These are phyloP conservation scores for Vinca minor DNA, from an alignment of 257 asterid species.

Conservation along the genomic window DNA sequence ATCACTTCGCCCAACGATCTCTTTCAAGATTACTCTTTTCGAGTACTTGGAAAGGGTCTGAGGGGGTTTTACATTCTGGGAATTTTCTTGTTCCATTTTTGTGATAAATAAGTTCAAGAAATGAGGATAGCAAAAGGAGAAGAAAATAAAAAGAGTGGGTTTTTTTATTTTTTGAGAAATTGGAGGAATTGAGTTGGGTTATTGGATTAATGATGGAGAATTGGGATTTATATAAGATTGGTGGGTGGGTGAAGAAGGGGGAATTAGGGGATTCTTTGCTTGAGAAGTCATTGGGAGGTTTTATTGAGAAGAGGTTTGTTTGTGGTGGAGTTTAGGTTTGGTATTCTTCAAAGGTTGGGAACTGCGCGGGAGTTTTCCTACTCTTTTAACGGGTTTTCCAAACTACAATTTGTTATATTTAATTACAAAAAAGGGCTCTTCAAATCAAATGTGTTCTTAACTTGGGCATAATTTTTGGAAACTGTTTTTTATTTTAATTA, in stretches of 20 bases:
- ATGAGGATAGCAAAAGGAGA: background rate
- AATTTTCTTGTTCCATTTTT: slow-evolving; percentile 49
- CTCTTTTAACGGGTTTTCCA: slow-evolving; percentile 13
- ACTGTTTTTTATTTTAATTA: too few species aligned
- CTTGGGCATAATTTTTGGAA: too few species aligned
- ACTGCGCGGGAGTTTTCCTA: slow-evolving; percentile 56
- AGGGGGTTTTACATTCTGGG: slow-evolving; percentile 28
- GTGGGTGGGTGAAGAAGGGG: background rate
- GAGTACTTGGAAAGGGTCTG: slow-evolving; percentile 43
- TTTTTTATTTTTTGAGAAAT: too few species aligned
- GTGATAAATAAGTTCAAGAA: background rate
- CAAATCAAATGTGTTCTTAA: too few species aligned
- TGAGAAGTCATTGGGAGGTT: slow-evolving; percentile 35
- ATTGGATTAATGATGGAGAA: slow-evolving; percentile 7
- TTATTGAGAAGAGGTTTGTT: slow-evolving; percentile 26
- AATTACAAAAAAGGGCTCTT: too few species aligned
- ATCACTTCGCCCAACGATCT: slow-evolving; percentile 41
- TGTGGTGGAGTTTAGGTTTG: slow-evolving; percentile 28
- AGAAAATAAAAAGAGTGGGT: too few species aligned
- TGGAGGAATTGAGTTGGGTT: background rate
- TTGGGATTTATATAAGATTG: slow-evolving; percentile 23
- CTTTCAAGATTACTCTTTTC: slow-evolving; percentile 48
- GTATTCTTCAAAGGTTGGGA: slow-evolving; percentile 55
- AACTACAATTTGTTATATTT: too few species aligned
- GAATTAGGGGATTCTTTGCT: slow-evolving; percentile 60